phyloP scores from a whole-genome alignment of 2,329 filamentous ascomycete species.

The Apiospora malaysiana region DNA sequence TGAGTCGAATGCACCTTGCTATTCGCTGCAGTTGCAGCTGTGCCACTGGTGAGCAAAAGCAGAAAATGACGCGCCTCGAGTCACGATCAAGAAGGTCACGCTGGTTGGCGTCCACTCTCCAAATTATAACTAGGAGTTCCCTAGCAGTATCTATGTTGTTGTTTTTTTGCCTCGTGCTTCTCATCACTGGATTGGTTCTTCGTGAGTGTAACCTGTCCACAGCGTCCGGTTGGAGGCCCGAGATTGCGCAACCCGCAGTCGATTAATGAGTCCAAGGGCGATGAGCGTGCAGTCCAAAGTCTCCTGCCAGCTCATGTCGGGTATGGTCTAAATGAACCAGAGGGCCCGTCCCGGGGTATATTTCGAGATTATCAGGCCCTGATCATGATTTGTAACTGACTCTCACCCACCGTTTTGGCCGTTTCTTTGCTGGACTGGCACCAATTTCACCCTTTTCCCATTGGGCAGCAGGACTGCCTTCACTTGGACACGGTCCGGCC shows the following conservation, averaged over 20 bases:
- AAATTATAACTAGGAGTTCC: conserved; percentile 49
- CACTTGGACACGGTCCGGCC: conserved; percentile 67
- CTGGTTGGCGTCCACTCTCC: not conserved
- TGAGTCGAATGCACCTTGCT: not conserved
- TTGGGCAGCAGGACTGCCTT: conserved; percentile 59
- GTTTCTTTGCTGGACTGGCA: not conserved
- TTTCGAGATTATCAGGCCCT: not conserved
- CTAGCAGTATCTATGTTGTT: too few relatives aligned
- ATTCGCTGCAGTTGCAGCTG: not conserved
- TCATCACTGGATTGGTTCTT: too few relatives aligned
- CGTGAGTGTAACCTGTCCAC: conserved; percentile 57
- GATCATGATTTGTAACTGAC: not conserved
- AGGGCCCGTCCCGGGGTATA: not conserved
- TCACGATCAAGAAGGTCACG: not conserved
- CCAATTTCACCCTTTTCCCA: not conserved
- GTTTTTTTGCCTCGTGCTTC: too few relatives aligned
- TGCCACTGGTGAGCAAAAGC: not conserved
- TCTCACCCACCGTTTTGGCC: not conserved
- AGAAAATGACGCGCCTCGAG: not conserved
- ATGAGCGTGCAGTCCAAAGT: not conserved
- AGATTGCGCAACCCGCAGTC: conserved; percentile 54
- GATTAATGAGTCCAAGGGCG: conserved; percentile 34
- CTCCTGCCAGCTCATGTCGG: not conserved
- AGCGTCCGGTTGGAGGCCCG: conserved; percentile 44
- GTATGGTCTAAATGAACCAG: not conserved